A percentile compares a stretch with the other conserved stretches of the same genome.
Evolutionary conservation across 192 early-diverging fungal species (phyloP).

Genomic region (Dispira parvispora): DNA sequence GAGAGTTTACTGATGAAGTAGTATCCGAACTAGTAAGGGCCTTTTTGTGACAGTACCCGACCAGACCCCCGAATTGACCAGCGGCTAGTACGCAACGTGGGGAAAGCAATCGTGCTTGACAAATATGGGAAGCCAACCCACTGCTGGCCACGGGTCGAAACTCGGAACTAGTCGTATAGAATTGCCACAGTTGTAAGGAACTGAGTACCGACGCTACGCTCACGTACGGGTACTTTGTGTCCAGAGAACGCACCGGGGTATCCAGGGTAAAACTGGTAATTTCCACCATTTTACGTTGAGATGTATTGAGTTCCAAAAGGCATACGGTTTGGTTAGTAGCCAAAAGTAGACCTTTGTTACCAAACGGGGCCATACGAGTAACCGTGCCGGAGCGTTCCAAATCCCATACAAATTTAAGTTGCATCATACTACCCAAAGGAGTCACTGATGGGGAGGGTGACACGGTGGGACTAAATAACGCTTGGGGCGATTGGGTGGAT

Average conservation of each 20-base stretch:
- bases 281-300: not conserved
- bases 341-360: not conserved
- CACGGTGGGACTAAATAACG: not conserved
- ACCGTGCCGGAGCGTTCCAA: slow-evolving; percentile 2
- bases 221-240: not conserved
- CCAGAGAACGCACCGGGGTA: slow-evolving; percentile 1
- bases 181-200: slow-evolving; percentile 1
- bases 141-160: not conserved
- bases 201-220: not conserved
- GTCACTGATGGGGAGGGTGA: not conserved
- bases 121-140: not conserved
- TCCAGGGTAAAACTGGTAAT: not conserved
- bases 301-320: not conserved
- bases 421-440: not conserved
- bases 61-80: slow-evolving; percentile 5
- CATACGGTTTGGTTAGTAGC: not conserved
- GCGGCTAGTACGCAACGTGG: not conserved
- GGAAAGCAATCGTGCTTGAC: not conserved
- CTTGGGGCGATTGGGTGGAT: not conserved
- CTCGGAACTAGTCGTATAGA: not conserved
- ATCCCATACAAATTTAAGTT: slow-evolving; percentile 10
- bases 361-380: slow-evolving; percentile 2
- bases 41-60: not conserved
- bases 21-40: not conserved
- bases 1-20: not conserved